Evolutionary conservation across 331 rosid genomes (phyloP).

Genomic region (Pyrus hybrid): DNA sequence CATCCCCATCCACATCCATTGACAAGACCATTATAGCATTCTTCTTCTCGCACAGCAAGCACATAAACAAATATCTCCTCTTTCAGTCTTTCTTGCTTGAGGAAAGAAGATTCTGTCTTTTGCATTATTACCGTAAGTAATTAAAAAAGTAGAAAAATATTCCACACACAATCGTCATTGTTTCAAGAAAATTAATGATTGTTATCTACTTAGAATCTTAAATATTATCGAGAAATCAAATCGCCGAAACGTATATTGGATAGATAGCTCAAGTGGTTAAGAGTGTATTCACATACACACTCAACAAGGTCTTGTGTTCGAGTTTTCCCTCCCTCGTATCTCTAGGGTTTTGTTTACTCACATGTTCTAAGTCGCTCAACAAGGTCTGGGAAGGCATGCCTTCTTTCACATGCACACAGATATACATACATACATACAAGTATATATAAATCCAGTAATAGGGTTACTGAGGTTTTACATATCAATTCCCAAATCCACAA

Average conservation of each 20-base stretch:
- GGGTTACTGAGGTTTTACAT: background rate
- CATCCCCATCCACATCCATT: background rate
- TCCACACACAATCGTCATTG: background rate
- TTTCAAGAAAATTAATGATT: background rate
- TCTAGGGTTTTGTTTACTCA: background rate
- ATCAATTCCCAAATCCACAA: background rate
- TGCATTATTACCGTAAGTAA: background rate
- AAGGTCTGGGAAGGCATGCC: background rate
- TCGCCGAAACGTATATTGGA: background rate
- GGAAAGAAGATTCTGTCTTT: background rate
- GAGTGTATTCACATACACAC: too few species aligned
- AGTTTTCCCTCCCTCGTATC: background rate
- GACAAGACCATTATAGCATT: background rate
- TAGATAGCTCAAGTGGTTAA: too few species aligned
- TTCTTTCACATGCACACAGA: too few species aligned
- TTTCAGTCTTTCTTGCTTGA: background rate
- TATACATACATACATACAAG: too few species aligned
- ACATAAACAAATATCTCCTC: background rate
- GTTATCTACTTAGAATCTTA: background rate
- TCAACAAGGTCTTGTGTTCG: background rate
- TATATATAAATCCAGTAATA: background rate
- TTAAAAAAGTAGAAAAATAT: background rate
- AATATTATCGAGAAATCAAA: background rate
- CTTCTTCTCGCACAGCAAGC: background rate
- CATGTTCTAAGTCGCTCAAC: background rate